Evolutionary conservation across 2,329 filamentous ascomycete genomes (phyloP).

Genomic region (Cladobotryum mycophilum): DNA sequence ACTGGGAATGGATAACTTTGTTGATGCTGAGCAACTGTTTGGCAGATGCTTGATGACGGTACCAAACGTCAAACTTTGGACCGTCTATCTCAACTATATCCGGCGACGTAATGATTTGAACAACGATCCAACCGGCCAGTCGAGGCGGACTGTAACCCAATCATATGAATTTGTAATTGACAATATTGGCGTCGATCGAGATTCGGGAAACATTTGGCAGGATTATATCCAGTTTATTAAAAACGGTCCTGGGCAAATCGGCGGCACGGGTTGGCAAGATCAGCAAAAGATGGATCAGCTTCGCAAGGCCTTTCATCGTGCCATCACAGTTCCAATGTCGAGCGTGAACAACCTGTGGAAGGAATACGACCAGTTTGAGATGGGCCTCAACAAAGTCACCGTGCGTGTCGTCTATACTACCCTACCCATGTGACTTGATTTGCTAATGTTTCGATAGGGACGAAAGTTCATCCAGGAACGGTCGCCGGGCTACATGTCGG

Average conservation of each 20-base stretch:
- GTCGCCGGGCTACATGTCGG: constrained; percentile 92
- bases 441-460: constrained; percentile 48
- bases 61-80: constrained; percentile 83
- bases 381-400: constrained; percentile 85
- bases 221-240: constrained; percentile 95
- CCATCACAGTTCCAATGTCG: constrained; percentile 78
- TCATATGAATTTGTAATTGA: constrained; percentile 91
- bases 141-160: constrained; percentile 72
- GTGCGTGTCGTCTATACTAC: constrained; percentile 41
- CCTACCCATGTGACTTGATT: not conserved
- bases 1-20: constrained; percentile 75
- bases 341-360: constrained; percentile 86
- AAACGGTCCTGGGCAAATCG: constrained; percentile 75
- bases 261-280: constrained; percentile 88
- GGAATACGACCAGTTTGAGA: constrained; percentile 95
- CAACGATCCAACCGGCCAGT: constrained; percentile 69
- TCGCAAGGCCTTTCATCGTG: constrained; percentile 86
- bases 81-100: constrained; percentile 90
- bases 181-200: constrained; percentile 84
- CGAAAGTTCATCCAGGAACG: constrained; percentile 92
- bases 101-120: constrained; percentile 79
- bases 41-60: constrained; percentile 70
- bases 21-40: constrained; percentile 77
- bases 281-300: constrained; percentile 96
- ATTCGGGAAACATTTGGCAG: constrained; percentile 83